Evolutionary conservation across 192 early-diverging fungal genomes (phyloP).

Genomic region (Entophlyctis luteolus): DNA sequence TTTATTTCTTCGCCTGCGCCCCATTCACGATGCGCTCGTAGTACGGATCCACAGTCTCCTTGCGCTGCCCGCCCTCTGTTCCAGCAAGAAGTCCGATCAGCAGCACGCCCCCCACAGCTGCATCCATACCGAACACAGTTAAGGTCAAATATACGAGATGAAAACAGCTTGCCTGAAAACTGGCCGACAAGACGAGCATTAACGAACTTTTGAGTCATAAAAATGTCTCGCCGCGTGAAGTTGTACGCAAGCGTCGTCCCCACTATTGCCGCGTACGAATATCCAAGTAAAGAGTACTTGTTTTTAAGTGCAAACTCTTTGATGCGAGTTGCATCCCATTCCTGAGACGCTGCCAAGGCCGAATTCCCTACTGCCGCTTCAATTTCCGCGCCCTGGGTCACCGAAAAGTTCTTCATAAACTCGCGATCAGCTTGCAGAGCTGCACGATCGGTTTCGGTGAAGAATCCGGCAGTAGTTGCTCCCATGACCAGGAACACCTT

Average conservation of each 20-base stretch:
- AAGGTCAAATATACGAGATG: neutral
- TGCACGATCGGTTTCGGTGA: conserved; percentile 27
- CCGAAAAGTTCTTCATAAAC: conserved; percentile 26
- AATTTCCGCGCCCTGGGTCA: conserved; percentile 13
- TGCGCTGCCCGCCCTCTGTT: neutral
- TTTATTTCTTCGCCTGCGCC: too few species aligned
- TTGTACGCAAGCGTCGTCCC: conserved; percentile 10
- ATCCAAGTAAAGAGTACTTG: neutral
- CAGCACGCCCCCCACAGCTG: conserved; percentile 6
- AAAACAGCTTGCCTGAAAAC: neutral
- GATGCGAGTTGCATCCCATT: neutral
- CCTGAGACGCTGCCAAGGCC: neutral
- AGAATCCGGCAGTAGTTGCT: conserved; percentile 30
- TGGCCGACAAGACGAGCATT: conserved; percentile 15
- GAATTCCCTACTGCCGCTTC: too few species aligned
- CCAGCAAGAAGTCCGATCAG: conserved; percentile 13
- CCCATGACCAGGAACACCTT: conserved; percentile 13
- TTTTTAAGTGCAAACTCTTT: conserved; percentile 3
- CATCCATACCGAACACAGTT: too few species aligned
- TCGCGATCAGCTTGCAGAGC: conserved; percentile 33
- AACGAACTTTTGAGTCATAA: conserved; percentile 12
- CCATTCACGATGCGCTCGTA: conserved; percentile 13
- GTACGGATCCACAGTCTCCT: conserved; percentile 1
- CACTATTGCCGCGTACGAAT: conserved; percentile 1
- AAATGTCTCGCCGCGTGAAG: conserved; percentile 3